Percentiles rank a stretch among this genome's conserved stretches.
phyloP scores from a whole-genome alignment of 768 basidiomycete species.

The Boletus sensibilis region DNA sequence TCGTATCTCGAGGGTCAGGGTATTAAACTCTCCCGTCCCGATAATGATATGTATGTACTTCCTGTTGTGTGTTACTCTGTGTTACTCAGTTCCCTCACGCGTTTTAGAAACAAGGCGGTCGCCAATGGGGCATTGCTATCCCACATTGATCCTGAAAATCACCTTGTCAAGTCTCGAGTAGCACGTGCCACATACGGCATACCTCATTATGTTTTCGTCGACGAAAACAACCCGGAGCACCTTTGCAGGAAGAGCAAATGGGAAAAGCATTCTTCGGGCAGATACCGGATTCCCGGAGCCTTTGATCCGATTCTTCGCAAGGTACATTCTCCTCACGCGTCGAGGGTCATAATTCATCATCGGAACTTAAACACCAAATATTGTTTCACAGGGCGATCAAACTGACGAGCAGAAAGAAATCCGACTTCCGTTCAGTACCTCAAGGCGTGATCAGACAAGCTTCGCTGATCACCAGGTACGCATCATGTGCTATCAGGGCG shows the following conservation, averaged over 20 bases:
- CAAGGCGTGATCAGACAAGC: background rate
- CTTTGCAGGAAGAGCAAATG: background rate
- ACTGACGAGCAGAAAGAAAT: background rate
- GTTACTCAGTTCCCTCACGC: background rate
- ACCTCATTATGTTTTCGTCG: background rate
- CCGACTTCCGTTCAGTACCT: background rate
- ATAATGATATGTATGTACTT: conserved; percentile 7
- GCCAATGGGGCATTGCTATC: conserved; percentile 9
- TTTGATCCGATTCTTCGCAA: background rate
- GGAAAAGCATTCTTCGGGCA: background rate
- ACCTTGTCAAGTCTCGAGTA: background rate
- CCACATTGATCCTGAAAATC: background rate
- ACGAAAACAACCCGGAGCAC: background rate
- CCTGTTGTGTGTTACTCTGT: too few relatives aligned
- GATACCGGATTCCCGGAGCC: background rate
- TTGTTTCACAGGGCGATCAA: background rate
- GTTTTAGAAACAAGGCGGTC: conserved; percentile 11
- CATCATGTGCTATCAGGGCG: background rate
- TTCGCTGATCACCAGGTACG: background rate
- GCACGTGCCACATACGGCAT: background rate
- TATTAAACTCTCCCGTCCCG: conserved; percentile 5
- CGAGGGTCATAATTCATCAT: background rate
- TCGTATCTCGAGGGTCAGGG: background rate
- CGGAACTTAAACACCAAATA: background rate
- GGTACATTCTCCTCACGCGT: background rate